These are phyloP conservation scores for Eucalyptus polybractea DNA, from an alignment of 345 rosid species.

Conservation along the genomic window DNA sequence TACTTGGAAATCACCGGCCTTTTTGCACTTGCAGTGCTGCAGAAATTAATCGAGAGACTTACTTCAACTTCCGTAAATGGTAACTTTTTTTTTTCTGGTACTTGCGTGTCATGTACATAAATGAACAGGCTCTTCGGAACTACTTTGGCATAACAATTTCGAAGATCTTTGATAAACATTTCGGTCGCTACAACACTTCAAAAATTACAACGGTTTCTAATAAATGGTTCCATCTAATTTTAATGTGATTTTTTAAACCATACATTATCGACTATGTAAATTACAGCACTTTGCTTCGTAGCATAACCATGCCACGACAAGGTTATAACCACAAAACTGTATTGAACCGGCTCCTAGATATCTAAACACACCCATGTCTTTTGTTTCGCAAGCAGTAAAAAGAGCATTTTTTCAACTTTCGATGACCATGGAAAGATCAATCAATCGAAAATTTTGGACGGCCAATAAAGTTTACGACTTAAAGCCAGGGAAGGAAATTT, in stretches of 20 bases:
- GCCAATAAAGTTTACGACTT: background rate
- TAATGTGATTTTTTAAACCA: too few relatives aligned
- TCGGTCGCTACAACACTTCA: fast-evolving
- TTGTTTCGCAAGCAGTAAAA: background rate
- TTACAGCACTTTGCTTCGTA: background rate
- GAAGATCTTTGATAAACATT: background rate
- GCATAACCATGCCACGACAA: fast-evolving
- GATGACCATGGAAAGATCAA: fast-evolving
- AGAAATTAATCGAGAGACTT: background rate
- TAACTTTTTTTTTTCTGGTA: background rate
- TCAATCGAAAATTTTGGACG: background rate
- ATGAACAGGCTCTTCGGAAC: background rate
- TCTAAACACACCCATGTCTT: background rate
- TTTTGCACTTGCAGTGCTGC: background rate
- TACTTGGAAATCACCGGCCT: background rate
- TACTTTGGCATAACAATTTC: background rate
- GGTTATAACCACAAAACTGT: fast-evolving
- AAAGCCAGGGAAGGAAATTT: background rate
- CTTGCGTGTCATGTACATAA: background rate
- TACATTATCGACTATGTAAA: background rate
- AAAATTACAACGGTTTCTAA: background rate
- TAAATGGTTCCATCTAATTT: background rate
- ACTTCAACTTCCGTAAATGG: background rate
- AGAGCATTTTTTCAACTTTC: background rate
- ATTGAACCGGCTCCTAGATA: background rate